These are phyloP conservation scores for Fusarium neocosmosporiellum DNA, from an alignment of 2,329 filamentous ascomycete species.

Conservation along the genomic window DNA sequence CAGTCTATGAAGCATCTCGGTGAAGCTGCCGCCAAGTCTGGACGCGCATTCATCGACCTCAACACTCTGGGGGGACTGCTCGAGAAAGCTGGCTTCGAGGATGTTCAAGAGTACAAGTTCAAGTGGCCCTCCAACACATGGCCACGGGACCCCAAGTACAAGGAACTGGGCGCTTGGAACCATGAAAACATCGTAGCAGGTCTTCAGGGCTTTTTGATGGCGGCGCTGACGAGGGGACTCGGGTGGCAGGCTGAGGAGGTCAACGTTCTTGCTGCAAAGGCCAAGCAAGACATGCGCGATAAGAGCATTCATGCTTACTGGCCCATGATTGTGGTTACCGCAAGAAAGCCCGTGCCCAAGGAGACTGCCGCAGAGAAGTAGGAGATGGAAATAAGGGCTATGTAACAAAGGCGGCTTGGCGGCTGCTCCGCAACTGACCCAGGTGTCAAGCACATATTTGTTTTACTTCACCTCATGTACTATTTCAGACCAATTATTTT, in stretches of 20 bases:
- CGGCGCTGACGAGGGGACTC: conserved; percentile 3
- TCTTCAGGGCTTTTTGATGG: conserved; percentile 11
- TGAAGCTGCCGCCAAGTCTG: conserved; percentile 2
- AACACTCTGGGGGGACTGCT: conserved; percentile 1
- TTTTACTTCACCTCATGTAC: background rate
- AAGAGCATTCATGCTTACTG: conserved; percentile 17
- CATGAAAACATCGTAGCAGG: conserved; percentile 5
- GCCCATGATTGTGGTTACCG: conserved; percentile 17
- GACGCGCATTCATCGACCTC: conserved; percentile 10
- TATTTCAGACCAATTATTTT: background rate
- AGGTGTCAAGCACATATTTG: background rate
- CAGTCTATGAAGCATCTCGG: conserved; percentile 1
- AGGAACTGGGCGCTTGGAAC: conserved; percentile 11
- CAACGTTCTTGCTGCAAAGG: conserved; percentile 3
- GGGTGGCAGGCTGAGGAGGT: conserved; percentile 10
- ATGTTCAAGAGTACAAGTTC: conserved; percentile 1
- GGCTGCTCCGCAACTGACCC: background rate
- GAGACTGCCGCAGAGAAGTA: background rate
- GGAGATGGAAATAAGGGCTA: background rate
- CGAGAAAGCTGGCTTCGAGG: conserved; percentile 4
- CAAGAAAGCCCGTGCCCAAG: background rate
- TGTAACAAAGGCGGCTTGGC: background rate
- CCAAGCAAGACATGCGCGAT: conserved; percentile 2
- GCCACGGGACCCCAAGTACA: conserved; percentile 8
- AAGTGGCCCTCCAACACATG: conserved; percentile 17